phyloP scores from a whole-genome alignment of 257 asterid genomes.

The Scutellaria barbata region DNA sequence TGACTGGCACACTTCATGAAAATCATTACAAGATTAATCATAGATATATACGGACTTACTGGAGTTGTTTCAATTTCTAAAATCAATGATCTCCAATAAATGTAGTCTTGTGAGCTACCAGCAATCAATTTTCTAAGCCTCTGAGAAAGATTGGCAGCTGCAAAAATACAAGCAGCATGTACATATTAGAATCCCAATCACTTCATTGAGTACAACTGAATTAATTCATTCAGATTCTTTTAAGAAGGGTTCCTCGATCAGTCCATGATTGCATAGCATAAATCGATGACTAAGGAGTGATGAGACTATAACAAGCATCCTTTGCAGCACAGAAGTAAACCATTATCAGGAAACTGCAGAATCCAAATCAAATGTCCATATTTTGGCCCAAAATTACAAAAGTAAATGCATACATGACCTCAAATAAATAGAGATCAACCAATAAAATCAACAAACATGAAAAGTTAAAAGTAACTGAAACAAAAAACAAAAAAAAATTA shows the following conservation, averaged over 20 bases:
- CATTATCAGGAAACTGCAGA: not conserved
- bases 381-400: too few species aligned
- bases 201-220: conserved; percentile 21
- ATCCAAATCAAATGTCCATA: too few species aligned
- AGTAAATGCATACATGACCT: not conserved
- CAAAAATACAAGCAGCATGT: conserved; percentile 36
- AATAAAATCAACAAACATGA: not conserved
- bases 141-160: conserved; percentile 49
- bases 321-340: conserved; percentile 5
- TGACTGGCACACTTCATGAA: conserved; percentile 4
- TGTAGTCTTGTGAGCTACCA: conserved; percentile 56
- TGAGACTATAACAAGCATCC: not conserved
- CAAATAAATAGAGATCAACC: not conserved
- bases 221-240: not conserved
- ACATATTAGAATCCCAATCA: conserved; percentile 28
- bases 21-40: not conserved
- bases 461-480: too few species aligned
- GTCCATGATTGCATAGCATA: not conserved
- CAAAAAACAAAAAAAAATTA: not conserved
- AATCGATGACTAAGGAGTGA: conserved; percentile 6
- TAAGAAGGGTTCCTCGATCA: not conserved
- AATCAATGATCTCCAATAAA: conserved; percentile 67
- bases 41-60: conserved; percentile 46
- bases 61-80: conserved; percentile 62
- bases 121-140: conserved; percentile 64